phyloP scores from a whole-genome alignment of 495 filamentous ascomycete genomes.

The Neurospora pannonica region DNA sequence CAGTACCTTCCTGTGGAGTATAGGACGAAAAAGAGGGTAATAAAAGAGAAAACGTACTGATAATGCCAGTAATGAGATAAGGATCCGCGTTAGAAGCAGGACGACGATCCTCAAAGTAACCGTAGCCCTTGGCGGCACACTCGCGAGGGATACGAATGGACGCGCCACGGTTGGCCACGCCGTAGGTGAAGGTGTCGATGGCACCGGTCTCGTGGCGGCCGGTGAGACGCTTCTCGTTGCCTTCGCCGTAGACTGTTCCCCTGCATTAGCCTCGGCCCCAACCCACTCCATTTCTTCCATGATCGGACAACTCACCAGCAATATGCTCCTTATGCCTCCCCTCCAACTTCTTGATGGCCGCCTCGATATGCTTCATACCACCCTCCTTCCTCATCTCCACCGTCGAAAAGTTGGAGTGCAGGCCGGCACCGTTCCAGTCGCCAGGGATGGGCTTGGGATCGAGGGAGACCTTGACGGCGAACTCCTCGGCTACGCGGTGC shows the following conservation, averaged over 20 bases:
- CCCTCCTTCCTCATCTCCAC: conserved; percentile 70
- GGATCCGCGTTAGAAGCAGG: conserved; percentile 88
- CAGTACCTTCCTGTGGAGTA: not conserved
- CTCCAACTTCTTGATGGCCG: conserved; percentile 47
- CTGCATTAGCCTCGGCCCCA: not conserved
- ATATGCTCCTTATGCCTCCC: conserved; percentile 84
- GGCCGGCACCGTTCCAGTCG: conserved; percentile 95
- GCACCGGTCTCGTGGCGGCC: conserved; percentile 79
- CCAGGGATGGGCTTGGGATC: conserved; percentile 91
- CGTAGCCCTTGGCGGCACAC: conserved; percentile 78
- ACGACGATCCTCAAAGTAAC: conserved; percentile 91
- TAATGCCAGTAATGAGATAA: conserved; percentile 43
- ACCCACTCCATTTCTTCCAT: not conserved
- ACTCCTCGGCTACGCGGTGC: conserved; percentile 87
- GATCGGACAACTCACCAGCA: conserved; percentile 30
- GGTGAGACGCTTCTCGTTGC: conserved; percentile 76
- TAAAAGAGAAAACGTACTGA: not conserved
- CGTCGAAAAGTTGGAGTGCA: conserved; percentile 81
- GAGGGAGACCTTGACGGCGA: conserved; percentile 85
- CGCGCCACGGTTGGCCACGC: conserved; percentile 85
- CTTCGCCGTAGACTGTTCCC: conserved; percentile 64
- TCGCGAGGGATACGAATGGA: conserved; percentile 77
- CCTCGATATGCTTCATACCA: conserved; percentile 82
- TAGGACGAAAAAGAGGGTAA: not conserved
- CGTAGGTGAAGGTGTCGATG: conserved; percentile 87